Evolutionary conservation across 495 filamentous ascomycete genomes (phyloP), one percentile per base, ranked within the genome.

Genomic region (Annulohypoxylon bovei): DNA sequence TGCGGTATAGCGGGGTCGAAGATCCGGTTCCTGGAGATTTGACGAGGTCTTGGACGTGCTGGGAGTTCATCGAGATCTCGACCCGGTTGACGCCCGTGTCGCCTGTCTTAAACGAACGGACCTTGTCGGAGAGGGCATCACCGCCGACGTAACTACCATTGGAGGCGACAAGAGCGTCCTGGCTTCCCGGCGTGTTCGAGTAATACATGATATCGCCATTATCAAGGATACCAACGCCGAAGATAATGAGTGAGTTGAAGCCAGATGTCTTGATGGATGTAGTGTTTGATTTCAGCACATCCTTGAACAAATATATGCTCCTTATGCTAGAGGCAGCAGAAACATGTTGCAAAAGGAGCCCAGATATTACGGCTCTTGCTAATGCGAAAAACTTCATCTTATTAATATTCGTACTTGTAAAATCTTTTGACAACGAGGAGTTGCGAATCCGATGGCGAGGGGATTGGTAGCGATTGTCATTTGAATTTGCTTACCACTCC

Each of bases 191-290:
- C 12, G 81, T 83, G 56, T 81, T 83, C 37, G 80, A 83, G 67
- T 81, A 82, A 65, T 83, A 83, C 77, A 76, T 81, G 61, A 83
- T 83, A 60, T 79, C 80, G 33, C 81, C 80, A 68, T 79, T 78
- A 12, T 47, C 65, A 44, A 81, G 67, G 55, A 83, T 77, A 37
- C 81, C 81, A 57, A 83, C 68, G 16, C 79, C 79, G 49, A 81
- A 82, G 9, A 83, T 81, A 28, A 83, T 72, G 14, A 81, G 47
- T 0, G 62, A 68, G 65, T 82, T 83, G 72, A 83, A 83, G 18
- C 81, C 79, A 3, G 78, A 80, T 8, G 78, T 76, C 40, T 67
- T 77, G 3, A 82, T 37, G 14, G 79, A 62, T 7, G 71, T 56
- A 0, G 81, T 83, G 66, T 81, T 73, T 20, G 81, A 83, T 40